Base-by-base conservation (phyloP, 768 basidiomycete species). In the Cystobasidium tubakii region DNA sequence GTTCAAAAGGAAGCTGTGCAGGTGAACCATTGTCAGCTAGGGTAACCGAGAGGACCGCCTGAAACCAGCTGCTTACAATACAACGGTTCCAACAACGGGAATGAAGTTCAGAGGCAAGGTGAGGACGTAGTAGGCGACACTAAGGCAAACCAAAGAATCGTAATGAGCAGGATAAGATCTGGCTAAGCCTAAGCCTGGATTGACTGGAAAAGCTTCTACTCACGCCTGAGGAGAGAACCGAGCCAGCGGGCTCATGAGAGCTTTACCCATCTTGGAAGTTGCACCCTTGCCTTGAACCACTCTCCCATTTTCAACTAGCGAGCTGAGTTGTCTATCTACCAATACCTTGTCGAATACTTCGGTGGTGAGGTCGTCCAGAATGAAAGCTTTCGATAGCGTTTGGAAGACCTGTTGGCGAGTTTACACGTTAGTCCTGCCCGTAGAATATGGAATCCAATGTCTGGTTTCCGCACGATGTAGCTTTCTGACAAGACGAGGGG, bases 51-150 rank as follows among this genome's bases (percentile, higher is more conserved):
- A 25, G 60, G 29, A 36, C 81, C 72, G 75, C 87, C 86, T 77
- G 84, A 84, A 39, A 1, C 10, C 6, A 25, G 10, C n/a, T 3
- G 34, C 69, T 25, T 88, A 79, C 82, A 90, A 89, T 73, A 87
- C 78, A 19, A 83, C 84, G 1, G 88, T 88, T 7, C 89, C 88
- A 46, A 89, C 83, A 27, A 85, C 83, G 0, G 89, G 89, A 29
- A 90, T 84, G 36, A 86, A 80, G 81, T 89, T 90, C 65, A 89
- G 83, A 21, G 88, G 89, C 6, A 89, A 82, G 2, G 86, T 86
- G 27, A 88, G 76, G 43, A 89, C 76, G 79, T 89, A 90, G 76
- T 86, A 82, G 21, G 87, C 77, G 54, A 88, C 76, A 17, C 83
- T 83, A 53, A 83, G 83, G 44, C 81, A 82, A n/a, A n/a, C n/a